Evolutionary conservation across 352 stramenopile genomes (phyloP).

Genomic region (Pseudoperonospora humuli): DNA sequence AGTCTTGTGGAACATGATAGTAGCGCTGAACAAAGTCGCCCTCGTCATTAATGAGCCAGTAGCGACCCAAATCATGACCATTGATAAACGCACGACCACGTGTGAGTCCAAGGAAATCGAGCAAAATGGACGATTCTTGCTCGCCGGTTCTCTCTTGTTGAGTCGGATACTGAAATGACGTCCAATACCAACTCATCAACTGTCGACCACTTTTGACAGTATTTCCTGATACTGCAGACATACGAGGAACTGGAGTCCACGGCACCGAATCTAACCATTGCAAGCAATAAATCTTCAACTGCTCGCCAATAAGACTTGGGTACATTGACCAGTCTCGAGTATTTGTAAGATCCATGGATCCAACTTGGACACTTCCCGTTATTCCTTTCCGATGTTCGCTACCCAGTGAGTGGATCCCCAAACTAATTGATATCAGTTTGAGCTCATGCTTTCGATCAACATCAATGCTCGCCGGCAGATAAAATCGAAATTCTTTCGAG

Average conservation of each 20-base stretch:
- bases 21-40: constrained; percentile 57
- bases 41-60: constrained; percentile 51
- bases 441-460: constrained; percentile 28
- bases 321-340: constrained; percentile 45
- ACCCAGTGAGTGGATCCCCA: constrained; percentile 49
- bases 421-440: constrained; percentile 45
- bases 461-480: constrained; percentile 28
- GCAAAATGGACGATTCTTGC: constrained; percentile 37
- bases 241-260: constrained; percentile 23
- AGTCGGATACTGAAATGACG: constrained; percentile 28
- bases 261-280: constrained; percentile 41
- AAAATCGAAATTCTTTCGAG: constrained; percentile 34
- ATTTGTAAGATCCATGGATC: constrained; percentile 25
- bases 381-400: constrained; percentile 52
- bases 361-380: constrained; percentile 41
- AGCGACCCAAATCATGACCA: constrained; percentile 55
- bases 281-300: constrained; percentile 47
- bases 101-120: constrained; percentile 52
- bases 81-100: constrained; percentile 57
- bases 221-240: not conserved
- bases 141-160: constrained; percentile 3
- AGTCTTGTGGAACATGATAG: constrained; percentile 55
- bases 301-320: constrained; percentile 47
- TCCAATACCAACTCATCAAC: constrained; percentile 49
- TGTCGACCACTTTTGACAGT: constrained; percentile 4